A percentile compares a stretch with the other conserved stretches of the same genome.
These are phyloP conservation scores for Maudiozyma barnettii DNA, from an alignment of 805 yeast species.

Conservation along the genomic window DNA sequence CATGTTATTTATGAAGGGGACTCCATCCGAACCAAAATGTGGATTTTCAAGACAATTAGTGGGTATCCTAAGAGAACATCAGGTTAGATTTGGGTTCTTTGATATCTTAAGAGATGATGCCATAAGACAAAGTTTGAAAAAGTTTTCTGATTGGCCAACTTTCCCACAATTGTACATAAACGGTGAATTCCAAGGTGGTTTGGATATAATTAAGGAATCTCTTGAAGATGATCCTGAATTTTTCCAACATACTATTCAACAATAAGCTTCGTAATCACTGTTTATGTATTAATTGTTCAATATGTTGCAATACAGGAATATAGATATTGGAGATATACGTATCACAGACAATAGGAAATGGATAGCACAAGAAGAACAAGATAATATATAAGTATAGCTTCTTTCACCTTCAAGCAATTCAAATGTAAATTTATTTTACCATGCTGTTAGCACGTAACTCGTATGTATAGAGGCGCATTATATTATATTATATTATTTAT, in stretches of 20 bases:
- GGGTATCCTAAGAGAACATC: slow-evolving; percentile 88
- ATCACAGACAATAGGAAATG: too few species aligned
- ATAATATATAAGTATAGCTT: too few species aligned
- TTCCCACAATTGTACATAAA: slow-evolving; percentile 92
- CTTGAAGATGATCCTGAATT: slow-evolving; percentile 85
- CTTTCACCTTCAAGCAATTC: too few species aligned
- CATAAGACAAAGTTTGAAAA: slow-evolving; percentile 88
- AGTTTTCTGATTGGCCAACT: slow-evolving; percentile 96
- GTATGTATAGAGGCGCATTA: too few species aligned
- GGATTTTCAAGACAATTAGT: slow-evolving; percentile 96
- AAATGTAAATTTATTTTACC: too few species aligned
- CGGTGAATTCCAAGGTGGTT: slow-evolving; percentile 97
- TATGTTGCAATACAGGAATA: too few species aligned
- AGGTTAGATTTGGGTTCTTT: slow-evolving; percentile 93
- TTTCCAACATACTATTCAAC: slow-evolving; percentile 54
- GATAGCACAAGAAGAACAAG: too few species aligned
- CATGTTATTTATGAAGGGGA: slow-evolving; percentile 98
- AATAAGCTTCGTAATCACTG: slow-evolving; percentile 6
- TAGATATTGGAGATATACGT: too few species aligned
- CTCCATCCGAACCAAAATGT: slow-evolving; percentile 96
- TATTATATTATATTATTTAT: not conserved
- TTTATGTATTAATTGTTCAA: too few species aligned
- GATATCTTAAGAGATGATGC: slow-evolving; percentile 92
- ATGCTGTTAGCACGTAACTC: too few species aligned
- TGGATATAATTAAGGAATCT: slow-evolving; percentile 89